Percentiles rank a stretch among this genome's conserved stretches.
These are phyloP conservation scores for Aspergillus panamensis DNA, from an alignment of 495 filamentous ascomycete species.

Conservation along the genomic window DNA sequence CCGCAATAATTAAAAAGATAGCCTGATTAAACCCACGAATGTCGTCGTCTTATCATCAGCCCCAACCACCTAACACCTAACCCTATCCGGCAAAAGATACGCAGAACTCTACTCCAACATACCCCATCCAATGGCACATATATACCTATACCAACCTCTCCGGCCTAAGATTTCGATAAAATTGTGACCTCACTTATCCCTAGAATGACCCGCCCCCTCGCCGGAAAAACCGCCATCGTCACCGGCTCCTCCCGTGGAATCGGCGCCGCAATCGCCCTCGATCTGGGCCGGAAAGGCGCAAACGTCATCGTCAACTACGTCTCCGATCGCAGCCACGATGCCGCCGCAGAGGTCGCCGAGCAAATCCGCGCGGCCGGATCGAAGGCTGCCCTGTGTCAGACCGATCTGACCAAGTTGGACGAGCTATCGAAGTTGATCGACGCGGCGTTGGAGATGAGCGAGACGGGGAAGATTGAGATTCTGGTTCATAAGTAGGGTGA, in stretches of 20 bases:
- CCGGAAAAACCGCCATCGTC: slow-evolving; percentile 6
- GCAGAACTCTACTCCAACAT: background rate
- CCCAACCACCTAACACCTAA: background rate
- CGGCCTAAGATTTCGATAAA: too few species aligned
- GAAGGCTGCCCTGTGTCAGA: slow-evolving; percentile 45
- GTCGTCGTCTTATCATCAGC: background rate
- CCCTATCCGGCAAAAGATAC: background rate
- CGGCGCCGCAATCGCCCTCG: slow-evolving; percentile 30
- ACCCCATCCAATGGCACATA: background rate
- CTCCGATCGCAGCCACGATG: slow-evolving; percentile 32
- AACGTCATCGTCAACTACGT: slow-evolving; percentile 35
- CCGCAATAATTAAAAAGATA: too few species aligned
- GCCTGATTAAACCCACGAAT: too few species aligned
- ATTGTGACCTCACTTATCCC: background rate
- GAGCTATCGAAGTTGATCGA: slow-evolving; percentile 42
- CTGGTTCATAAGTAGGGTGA: slow-evolving; percentile 68
- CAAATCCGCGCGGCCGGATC: slow-evolving; percentile 41
- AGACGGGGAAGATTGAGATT: slow-evolving; percentile 58
- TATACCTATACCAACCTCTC: background rate
- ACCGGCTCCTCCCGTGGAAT: slow-evolving; percentile 18
- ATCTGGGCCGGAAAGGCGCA: slow-evolving; percentile 37
- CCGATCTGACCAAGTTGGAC: slow-evolving; percentile 41
- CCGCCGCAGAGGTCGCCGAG: slow-evolving; percentile 43
- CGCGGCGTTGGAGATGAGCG: slow-evolving; percentile 36
- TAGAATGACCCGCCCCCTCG: background rate